Evolutionary conservation across 1,139 yeast species (phyloP).

Genomic region (Scheffersomyces titani): DNA sequence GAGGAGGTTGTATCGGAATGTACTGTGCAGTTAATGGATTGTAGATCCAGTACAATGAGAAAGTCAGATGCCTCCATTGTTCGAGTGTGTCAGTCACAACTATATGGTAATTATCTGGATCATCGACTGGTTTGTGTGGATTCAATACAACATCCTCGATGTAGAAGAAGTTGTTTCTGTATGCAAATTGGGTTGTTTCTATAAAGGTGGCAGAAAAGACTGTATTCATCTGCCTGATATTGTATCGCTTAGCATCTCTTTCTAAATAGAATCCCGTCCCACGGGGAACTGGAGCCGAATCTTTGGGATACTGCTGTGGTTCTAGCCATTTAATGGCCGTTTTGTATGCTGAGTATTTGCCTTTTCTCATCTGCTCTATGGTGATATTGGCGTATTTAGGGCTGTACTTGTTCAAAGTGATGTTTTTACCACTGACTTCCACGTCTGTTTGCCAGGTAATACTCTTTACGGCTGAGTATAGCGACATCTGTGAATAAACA

Average conservation of each 20-base stretch:
- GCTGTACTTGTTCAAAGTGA: slow-evolving; percentile 33
- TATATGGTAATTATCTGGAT: slow-evolving; percentile 30
- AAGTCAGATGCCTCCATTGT: slow-evolving; percentile 76
- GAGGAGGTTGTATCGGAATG: slow-evolving; percentile 39
- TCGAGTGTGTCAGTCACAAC: slow-evolving; percentile 29
- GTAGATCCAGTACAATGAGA: slow-evolving; percentile 64
- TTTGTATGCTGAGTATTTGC: slow-evolving; percentile 20
- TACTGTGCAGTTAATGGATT: slow-evolving; percentile 24
- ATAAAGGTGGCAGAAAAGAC: slow-evolving; percentile 20
- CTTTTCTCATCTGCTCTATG: slow-evolving; percentile 25
- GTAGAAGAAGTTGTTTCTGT: slow-evolving; percentile 34
- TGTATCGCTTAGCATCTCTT: slow-evolving; percentile 14
- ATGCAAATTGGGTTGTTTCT: slow-evolving; percentile 28
- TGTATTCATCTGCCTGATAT: slow-evolving; percentile 24
- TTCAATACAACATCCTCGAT: slow-evolving; percentile 31
- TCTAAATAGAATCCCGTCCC: slow-evolving; percentile 33
- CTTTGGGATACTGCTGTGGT: slow-evolving; percentile 31
- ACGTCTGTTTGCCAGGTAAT: slow-evolving; percentile 31
- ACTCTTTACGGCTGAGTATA: slow-evolving; percentile 19
- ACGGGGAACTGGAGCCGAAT: slow-evolving; percentile 3
- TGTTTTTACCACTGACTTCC: slow-evolving; percentile 28
- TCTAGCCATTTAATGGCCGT: slow-evolving; percentile 31
- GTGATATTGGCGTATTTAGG: slow-evolving; percentile 32
- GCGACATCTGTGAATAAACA: slow-evolving; percentile 30
- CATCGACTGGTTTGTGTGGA: slow-evolving; percentile 34